These are phyloP conservation scores for Iris pallida DNA, from an alignment of 116 monocot species.

Conservation along the genomic window DNA sequence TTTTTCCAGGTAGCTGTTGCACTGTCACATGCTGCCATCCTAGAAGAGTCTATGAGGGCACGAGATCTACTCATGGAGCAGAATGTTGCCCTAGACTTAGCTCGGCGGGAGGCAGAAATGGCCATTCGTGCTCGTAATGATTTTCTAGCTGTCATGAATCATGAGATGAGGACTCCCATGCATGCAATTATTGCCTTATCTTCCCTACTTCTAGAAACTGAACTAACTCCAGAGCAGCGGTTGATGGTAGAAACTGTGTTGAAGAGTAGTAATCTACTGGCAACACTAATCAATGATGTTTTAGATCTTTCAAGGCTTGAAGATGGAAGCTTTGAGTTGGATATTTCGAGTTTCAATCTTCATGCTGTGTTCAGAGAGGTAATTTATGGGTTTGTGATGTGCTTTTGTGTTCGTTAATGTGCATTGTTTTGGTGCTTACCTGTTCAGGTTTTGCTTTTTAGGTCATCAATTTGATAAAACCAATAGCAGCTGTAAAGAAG, in stretches of 20 bases:
- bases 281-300: slow-evolving; percentile 83
- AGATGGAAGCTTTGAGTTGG: slow-evolving; percentile 80
- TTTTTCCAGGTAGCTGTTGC: slow-evolving; percentile 82
- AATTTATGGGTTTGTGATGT: slow-evolving; percentile 1
- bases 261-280: slow-evolving; percentile 79
- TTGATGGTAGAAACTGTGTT: slow-evolving; percentile 86
- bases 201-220: slow-evolving; percentile 77
- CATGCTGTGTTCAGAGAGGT: slow-evolving; percentile 85
- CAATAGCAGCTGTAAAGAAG: slow-evolving; percentile 78
- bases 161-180: slow-evolving; percentile 90
- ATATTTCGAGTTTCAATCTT: slow-evolving; percentile 62
- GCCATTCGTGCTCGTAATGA: slow-evolving; percentile 89
- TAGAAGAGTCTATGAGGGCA: slow-evolving; percentile 95
- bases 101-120: slow-evolving; percentile 84
- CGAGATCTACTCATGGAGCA: slow-evolving; percentile 90
- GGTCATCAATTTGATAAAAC: slow-evolving; percentile 84
- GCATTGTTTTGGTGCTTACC: background rate
- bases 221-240: slow-evolving; percentile 74
- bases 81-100: slow-evolving; percentile 84
- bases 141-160: slow-evolving; percentile 95
- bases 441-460: slow-evolving; percentile 23
- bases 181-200: slow-evolving; percentile 74
- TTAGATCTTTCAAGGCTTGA: slow-evolving; percentile 86
- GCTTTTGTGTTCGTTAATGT: background rate
- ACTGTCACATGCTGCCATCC: slow-evolving; percentile 92